These are phyloP conservation scores for Parasitella parasitica DNA, from an alignment of 371 early-diverging fungal genomes.

Conservation along the genomic window DNA sequence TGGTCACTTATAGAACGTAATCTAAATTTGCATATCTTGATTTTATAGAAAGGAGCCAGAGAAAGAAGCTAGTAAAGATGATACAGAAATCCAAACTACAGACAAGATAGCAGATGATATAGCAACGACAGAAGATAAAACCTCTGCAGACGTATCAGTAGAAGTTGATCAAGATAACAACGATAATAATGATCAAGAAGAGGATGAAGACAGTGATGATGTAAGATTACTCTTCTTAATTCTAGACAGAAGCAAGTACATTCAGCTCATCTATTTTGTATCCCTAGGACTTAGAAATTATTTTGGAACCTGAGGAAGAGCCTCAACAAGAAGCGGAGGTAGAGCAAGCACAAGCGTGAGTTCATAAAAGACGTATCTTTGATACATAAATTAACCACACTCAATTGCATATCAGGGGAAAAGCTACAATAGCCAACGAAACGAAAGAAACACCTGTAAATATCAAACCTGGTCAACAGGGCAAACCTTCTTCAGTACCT, in stretches of 20 bases:
- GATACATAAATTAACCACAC: neutral
- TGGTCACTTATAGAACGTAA: neutral
- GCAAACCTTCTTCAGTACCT: constrained; percentile 24
- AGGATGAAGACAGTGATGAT: constrained; percentile 52
- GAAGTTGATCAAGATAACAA: neutral
- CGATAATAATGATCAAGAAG: constrained; percentile 27
- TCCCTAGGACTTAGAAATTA: constrained; percentile 67
- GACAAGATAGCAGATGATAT: neutral
- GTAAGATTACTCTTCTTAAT: constrained; percentile 20
- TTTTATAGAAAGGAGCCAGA: constrained; percentile 13
- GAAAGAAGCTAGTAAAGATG: neutral
- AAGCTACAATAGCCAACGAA: constrained; percentile 5
- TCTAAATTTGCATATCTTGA: neutral
- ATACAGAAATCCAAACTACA: constrained; percentile 5
- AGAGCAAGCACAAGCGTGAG: constrained; percentile 20
- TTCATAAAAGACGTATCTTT: too few species aligned
- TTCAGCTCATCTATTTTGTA: neutral
- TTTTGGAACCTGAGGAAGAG: constrained; percentile 57
- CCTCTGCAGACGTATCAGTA: neutral
- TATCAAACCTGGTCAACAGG: constrained; percentile 57
- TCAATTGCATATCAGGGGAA: neutral
- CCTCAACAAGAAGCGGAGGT: constrained; percentile 13
- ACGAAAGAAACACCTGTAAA: constrained; percentile 54
- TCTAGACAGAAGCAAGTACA: neutral
- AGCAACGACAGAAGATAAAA: neutral